A percentile compares a stretch with the other conserved stretches of the same genome.
Conservation (phyloP, 2,329 filamentous ascomycete species). For the Pezicula radicicola region DNA sequence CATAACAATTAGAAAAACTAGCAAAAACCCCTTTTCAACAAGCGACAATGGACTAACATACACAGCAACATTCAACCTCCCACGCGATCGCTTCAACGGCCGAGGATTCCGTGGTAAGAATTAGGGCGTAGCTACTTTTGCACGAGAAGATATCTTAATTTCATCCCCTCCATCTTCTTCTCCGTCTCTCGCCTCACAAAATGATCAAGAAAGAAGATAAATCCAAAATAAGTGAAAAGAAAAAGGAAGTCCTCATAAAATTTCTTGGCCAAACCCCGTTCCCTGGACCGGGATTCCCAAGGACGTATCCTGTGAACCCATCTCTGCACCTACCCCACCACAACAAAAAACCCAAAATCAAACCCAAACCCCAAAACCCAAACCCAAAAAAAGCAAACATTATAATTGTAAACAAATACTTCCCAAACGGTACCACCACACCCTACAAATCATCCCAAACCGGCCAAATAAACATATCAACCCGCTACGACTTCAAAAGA, state of each 20-base stretch:
- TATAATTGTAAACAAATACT: conserved; percentile 49
- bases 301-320: too few relatives aligned
- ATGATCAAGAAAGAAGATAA: too few relatives aligned
- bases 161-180: too few relatives aligned
- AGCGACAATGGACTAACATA: conserved; percentile 34
- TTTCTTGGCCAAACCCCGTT: too few relatives aligned
- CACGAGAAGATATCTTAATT: conserved; percentile 35
- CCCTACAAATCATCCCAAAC: conserved; percentile 41
- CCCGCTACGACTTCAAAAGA: conserved; percentile 48
- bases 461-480: conserved; percentile 36
- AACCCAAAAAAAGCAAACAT: too few relatives aligned
- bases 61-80: conserved; percentile 41
- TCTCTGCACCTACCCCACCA: too few relatives aligned
- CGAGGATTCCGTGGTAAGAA: conserved; percentile 45
- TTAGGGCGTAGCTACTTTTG: conserved; percentile 48
- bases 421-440: conserved; percentile 48
- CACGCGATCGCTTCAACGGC: conserved; percentile 46
- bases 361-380: too few relatives aligned
- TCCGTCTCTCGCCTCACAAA: too few relatives aligned
- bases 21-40: conserved; percentile 17
- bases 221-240: too few relatives aligned
- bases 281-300: too few relatives aligned
- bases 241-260: too few relatives aligned
- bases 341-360: neutral
- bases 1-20: conserved; percentile 35